Evolutionary conservation across 495 filamentous ascomycete species (phyloP).

Genomic region (Talaromyces nanjingensis): DNA sequence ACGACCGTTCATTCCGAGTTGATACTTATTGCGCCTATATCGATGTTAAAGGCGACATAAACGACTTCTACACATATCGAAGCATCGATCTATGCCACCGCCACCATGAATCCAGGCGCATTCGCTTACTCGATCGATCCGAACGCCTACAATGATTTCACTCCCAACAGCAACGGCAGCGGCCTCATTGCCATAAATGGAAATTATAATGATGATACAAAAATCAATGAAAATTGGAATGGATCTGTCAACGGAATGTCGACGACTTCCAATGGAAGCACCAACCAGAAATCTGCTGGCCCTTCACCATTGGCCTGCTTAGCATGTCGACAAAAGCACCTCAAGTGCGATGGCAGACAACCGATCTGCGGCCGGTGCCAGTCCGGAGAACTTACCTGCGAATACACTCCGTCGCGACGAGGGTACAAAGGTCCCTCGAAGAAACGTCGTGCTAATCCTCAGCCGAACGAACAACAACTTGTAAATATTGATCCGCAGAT

Average conservation of each 20-base stretch:
- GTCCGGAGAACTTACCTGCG: slow-evolving; percentile 26
- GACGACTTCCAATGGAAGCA: slow-evolving; percentile 4
- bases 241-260: neutral
- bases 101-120: slow-evolving; percentile 1
- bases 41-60: neutral
- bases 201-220: slow-evolving; percentile 12
- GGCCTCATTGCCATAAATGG: neutral
- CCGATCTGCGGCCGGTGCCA: slow-evolving; percentile 37
- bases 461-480: slow-evolving; percentile 21
- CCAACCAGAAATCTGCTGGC: slow-evolving; percentile 12
- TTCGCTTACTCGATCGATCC: slow-evolving; percentile 2
- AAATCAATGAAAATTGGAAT: neutral
- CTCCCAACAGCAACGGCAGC: neutral
- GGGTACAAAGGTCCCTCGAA: slow-evolving; percentile 42
- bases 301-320: slow-evolving; percentile 48
- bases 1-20: neutral
- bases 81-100: neutral
- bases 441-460: slow-evolving; percentile 36
- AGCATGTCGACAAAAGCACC: slow-evolving; percentile 53
- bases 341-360: slow-evolving; percentile 42
- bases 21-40: neutral
- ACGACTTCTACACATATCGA: neutral
- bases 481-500: slow-evolving; percentile 15
- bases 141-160: slow-evolving; percentile 1
- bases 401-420: slow-evolving; percentile 41